Conservation (phyloP, 208 protist species). For the Leishmania major region DNA sequence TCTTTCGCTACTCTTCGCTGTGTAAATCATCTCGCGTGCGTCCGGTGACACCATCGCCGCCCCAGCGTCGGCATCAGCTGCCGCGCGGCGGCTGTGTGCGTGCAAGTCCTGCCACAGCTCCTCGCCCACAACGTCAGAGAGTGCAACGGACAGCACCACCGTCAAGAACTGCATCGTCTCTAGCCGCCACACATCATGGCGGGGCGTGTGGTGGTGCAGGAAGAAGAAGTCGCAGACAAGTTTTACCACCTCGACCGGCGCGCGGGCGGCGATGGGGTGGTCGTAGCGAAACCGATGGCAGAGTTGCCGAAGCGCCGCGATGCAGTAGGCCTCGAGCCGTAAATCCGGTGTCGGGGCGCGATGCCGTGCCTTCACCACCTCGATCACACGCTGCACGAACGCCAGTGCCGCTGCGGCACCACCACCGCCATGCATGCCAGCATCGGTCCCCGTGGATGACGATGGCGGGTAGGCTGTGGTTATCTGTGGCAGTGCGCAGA, state of each 20-base stretch:
- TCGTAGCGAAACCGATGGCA: constrained; percentile 41
- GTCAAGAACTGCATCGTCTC: constrained; percentile 58
- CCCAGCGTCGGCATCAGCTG: background rate
- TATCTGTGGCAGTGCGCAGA: constrained; percentile 29
- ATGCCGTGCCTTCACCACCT: constrained; percentile 45
- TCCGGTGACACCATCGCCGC: background rate
- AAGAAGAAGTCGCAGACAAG: constrained; percentile 62
- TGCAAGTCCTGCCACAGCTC: constrained; percentile 39
- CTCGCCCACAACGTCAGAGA: constrained; percentile 44
- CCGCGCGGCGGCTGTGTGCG: background rate
- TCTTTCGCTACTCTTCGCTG: background rate
- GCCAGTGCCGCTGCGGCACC: background rate
- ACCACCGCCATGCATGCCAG: background rate
- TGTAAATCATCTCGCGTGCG: no score
- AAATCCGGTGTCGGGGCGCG: constrained; percentile 44
- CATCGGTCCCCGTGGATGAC: background rate
- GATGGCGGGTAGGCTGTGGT: constrained; percentile 26
- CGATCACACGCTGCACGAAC: constrained; percentile 25
- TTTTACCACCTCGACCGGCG: constrained; percentile 44
- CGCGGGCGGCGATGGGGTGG: constrained; percentile 37
- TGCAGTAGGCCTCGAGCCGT: constrained; percentile 53
- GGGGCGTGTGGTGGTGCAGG: constrained; percentile 38
- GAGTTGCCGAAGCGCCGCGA: constrained; percentile 52
- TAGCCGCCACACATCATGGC: constrained; percentile 71
- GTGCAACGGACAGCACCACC: constrained; percentile 43